Base-by-base conservation (phyloP, 352 stramenopile genomes). In the Globisporangium paroecandrum region DNA sequence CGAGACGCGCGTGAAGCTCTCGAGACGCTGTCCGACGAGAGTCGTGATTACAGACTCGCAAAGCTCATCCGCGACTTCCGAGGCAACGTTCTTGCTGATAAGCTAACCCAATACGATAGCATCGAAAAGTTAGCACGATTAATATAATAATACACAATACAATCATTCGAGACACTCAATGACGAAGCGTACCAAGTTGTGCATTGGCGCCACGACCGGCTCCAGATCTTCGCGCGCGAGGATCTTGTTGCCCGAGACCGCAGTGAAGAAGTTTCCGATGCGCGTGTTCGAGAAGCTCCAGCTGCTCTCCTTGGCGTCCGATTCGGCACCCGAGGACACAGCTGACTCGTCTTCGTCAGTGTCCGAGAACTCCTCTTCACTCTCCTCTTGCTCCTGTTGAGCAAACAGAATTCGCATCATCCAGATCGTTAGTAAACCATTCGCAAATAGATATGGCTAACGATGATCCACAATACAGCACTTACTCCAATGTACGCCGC, bases 81-180 rank as follows among this genome's bases (percentile, higher is more conserved):
- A 83, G 12, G 98, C 97, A 3, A 99, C 98, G 76, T 99, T 99
- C 81, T 99, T 99, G 70, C 83, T 95, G 55, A 98, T 97, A 5
- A 99, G 74, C 75, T 98, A 69, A 27, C 13, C 38, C 20, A 65
- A 41, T 55, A 12, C 13, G 9, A 55, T 15, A 41, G 51, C 25
- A 64, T 27, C 10, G 6, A 60, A 7, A 55, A 25, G 62, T 55
- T 22, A 60, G 49, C 18, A 8, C 29, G 4, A 32, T 8, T 46
- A 15, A 18, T 13, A 46, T 46, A 18, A 43, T 13, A 15, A 29
- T 32, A 29, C 6, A 53, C 20, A n/a, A 32, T n/a, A 1, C 29
- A 12, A 41, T 72, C 25, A 67, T 29, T 43, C 43, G 15, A 22
- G 57, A 24, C 3, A 3, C 59, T 9, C 4, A n/a, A 13, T 62